Evolutionary conservation across 495 filamentous ascomycete genomes (phyloP), one percentile per base, ranked within the genome.

Genomic region (Daldinia childiae): DNA sequence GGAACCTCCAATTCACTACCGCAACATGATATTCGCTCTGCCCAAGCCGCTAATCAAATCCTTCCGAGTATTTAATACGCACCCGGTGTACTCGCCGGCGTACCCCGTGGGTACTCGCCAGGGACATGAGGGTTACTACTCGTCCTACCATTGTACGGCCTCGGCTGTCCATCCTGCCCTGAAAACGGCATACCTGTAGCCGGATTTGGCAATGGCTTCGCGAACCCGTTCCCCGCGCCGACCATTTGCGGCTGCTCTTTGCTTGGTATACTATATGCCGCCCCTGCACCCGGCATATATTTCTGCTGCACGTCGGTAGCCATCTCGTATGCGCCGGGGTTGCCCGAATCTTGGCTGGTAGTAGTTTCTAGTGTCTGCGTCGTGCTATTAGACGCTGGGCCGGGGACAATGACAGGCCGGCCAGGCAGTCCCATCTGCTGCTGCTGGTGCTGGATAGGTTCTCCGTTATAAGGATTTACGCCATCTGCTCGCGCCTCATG

Each of bases 81-180:
- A 0, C 69, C 51, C 4, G 71, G 76, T 3, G 68, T 76, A 1
- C 15, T 41, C 4, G 66, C 59, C 4, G 59, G 70, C 1, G 78
- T 76, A 15, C 74, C 75, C 41, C 79, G 82, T 1, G 87, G 87
- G 70, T 84, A 90, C 69, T 87, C 83, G 11, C 87, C 87, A 8
- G 87, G 87, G 2, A 90, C 78, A 58, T 88, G 86, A 8, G 88
- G 82, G 55, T 84, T 78, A 50, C 79, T 80, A 34, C 76, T 81
- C 1, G 74, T 79, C 36, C 75, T 61, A n/a, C 66, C 64, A 26
- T 68, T 59, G 32, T 74, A 66, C 3, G 76, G 71, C 27, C 74
- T 66, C 14, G 57, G 6, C 19, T 76, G 69, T 0, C 64, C 61
- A 29, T 65, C 64, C 55, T 72, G 65, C 7, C 65, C 67, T 6